Base-by-base conservation (phyloP, 164 flowering plant species). In the Amborella trichopoda region DNA sequence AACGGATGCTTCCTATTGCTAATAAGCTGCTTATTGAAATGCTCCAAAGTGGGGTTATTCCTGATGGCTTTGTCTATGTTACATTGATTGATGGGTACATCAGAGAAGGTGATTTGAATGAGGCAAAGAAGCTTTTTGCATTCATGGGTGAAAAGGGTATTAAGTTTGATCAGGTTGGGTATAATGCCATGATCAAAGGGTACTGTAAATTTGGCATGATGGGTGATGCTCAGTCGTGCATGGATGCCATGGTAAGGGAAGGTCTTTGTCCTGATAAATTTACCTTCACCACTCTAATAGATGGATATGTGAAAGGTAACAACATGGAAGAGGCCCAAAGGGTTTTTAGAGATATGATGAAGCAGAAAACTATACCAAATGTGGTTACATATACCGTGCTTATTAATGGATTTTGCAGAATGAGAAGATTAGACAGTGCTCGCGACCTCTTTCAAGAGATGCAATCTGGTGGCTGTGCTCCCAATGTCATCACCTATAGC, bases 151-250 rank as follows among this genome's bases (percentile, higher is more conserved):
- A 52, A 14, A 73, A 63, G 34, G 84, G 68, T 37, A 32, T 69
- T 26, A 52, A 73, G 44, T 81, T 68, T 48, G 86, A 64, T 44
- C 50, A 68, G 48, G 80, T 79, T 39, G 78, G 70, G 13, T 80
- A 71, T 60, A 88, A 84, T 59, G 69, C 78, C 48, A 73, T 88
- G 82, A 73, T 88, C 46, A 88, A 84, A 68, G 94, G 89, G 37
- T 84, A 63, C 53, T 77, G 94, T 59, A 81, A 68, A 62, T 66
- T 60, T 63, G 89, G 94, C 32, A 65, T 54, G 81, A 74, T 88
- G 79, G 63, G 64, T 9, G 73, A 80, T 49, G 86, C 96, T 28
- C 21, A 77, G 3, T 50, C 62, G 25, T 76, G 72, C 59, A 21
- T 88, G 10, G 51, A 54, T 48, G 66, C 44, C 50, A 80, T 84